Percentiles rank a stretch among this genome's conserved stretches.
phyloP scores from a whole-genome alignment of 169 alveolate genomes.

The Plasmodium fragile region DNA sequence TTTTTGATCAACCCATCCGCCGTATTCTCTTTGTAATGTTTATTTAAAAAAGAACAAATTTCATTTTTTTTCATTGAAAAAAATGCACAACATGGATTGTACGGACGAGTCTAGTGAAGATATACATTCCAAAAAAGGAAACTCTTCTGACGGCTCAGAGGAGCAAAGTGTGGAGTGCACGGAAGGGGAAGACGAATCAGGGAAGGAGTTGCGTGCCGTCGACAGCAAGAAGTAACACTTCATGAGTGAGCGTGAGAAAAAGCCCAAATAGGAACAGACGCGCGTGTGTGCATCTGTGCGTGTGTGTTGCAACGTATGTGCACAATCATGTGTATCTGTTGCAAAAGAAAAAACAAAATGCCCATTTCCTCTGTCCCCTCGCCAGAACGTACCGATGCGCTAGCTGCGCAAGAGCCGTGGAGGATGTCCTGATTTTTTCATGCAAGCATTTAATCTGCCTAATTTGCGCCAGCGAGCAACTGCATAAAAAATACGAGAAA shows the following conservation, averaged over 20 bases:
- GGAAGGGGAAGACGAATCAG: neutral
- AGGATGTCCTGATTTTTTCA: constrained; percentile 51
- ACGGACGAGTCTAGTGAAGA: constrained; percentile 12
- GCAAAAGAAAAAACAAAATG: neutral
- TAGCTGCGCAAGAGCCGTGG: constrained; percentile 43
- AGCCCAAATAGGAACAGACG: neutral
- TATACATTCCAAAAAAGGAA: constrained; percentile 3
- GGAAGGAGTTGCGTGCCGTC: constrained; percentile 5
- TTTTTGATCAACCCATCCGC: neutral
- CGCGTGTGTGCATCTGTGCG: neutral
- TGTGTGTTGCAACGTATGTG: neutral
- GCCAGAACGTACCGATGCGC: constrained; percentile 37
- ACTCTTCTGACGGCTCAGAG: neutral
- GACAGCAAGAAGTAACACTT: constrained; percentile 29
- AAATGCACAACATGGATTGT: constrained; percentile 29
- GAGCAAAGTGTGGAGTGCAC: neutral
- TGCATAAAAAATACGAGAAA: constrained; percentile 36
- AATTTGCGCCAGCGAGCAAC: constrained; percentile 35
- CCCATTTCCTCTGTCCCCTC: neutral
- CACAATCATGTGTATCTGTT: neutral
- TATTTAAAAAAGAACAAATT: neutral
- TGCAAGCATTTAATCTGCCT: constrained; percentile 71
- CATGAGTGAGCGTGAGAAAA: neutral
- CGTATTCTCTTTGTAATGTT: neutral
- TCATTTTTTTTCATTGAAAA: neutral